Percentiles rank a stretch among this genome's conserved stretches.
Evolutionary conservation across 257 asterid genomes (phyloP).

Genomic region (Salvia rosmarinus): DNA sequence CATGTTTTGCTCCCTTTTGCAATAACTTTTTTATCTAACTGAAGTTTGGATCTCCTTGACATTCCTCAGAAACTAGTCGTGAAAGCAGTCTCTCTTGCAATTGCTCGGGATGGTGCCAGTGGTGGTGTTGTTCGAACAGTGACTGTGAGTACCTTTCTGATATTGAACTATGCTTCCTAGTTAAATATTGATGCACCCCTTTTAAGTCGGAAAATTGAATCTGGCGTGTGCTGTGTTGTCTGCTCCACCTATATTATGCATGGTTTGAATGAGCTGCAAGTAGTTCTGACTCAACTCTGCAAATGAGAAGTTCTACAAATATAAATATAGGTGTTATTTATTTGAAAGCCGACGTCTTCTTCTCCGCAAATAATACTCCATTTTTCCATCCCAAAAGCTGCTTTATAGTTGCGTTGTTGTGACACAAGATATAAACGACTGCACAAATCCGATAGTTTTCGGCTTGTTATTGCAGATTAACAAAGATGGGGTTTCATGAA

Average conservation of each 20-base stretch:
- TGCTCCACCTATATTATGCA: conserved; percentile 10
- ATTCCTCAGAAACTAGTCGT: conserved; percentile 75
- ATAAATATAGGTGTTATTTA: background rate
- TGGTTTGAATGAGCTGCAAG: background rate
- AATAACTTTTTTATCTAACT: conserved; percentile 6
- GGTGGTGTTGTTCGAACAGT: conserved; percentile 98
- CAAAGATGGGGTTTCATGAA: conserved; percentile 62
- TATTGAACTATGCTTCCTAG: conserved; percentile 25
- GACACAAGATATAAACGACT: background rate
- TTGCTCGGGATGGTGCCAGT: conserved; percentile 99
- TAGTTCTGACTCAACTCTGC: conserved; percentile 13
- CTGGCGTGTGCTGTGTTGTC: background rate
- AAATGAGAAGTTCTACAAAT: background rate
- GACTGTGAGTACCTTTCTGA: conserved; percentile 66
- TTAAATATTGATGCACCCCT: background rate
- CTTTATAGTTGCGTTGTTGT: background rate
- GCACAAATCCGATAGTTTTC: background rate
- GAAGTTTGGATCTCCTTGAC: conserved; percentile 1
- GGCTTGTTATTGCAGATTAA: conserved; percentile 54
- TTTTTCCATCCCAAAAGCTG: background rate
- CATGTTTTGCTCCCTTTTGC: background rate
- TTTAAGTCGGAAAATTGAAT: background rate
- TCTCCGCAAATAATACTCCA: background rate
- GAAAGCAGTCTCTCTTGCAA: conserved; percentile 97
- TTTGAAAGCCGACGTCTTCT: background rate